phyloP scores from a whole-genome alignment of 371 early-diverging fungal genomes.

The Actinomucor elegans region DNA sequence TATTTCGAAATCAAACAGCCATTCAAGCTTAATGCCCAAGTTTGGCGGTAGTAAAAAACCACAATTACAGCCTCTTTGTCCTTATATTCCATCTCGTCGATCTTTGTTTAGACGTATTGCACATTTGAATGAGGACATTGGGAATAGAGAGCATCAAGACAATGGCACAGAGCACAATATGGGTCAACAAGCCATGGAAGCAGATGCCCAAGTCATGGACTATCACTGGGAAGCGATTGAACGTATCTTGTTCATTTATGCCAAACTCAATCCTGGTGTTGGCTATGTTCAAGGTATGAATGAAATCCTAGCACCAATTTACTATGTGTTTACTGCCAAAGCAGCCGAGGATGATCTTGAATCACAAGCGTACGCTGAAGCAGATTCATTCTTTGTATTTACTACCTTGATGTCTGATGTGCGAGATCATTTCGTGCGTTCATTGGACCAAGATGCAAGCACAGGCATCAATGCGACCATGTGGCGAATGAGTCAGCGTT shows the following conservation, averaged over 20 bases:
- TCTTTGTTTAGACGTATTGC: conserved; percentile 67
- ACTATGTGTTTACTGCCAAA: conserved; percentile 69
- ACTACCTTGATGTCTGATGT: conserved; percentile 72
- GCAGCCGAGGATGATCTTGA: conserved; percentile 49
- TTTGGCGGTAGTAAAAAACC: conserved; percentile 11
- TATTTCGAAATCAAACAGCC: conserved; percentile 7
- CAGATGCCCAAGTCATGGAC: conserved; percentile 47
- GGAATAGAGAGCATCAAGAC: conserved; percentile 41
- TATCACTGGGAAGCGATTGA: conserved; percentile 86
- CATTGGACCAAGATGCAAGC: conserved; percentile 60
- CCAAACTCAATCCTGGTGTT: conserved; percentile 83
- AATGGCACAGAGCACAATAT: conserved; percentile 12
- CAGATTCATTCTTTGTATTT: conserved; percentile 84
- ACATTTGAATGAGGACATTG: conserved; percentile 62
- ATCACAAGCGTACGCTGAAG: conserved; percentile 77
- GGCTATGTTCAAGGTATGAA: conserved; percentile 94
- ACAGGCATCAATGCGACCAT: conserved; percentile 66
- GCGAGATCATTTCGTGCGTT: conserved; percentile 80
- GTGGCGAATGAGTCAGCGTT: conserved; percentile 57
- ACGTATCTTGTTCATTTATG: conserved; percentile 81
- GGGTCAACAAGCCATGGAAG: conserved; percentile 11
- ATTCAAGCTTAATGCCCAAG: conserved; percentile 7
- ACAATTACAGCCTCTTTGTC: conserved; percentile 47
- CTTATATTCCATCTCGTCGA: conserved; percentile 59
- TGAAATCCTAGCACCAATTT: conserved; percentile 82